Evolutionary conservation across 2,329 filamentous ascomycete species (phyloP), one percentile per base, ranked within the genome.

Genomic region (Phialophora chinensis): DNA sequence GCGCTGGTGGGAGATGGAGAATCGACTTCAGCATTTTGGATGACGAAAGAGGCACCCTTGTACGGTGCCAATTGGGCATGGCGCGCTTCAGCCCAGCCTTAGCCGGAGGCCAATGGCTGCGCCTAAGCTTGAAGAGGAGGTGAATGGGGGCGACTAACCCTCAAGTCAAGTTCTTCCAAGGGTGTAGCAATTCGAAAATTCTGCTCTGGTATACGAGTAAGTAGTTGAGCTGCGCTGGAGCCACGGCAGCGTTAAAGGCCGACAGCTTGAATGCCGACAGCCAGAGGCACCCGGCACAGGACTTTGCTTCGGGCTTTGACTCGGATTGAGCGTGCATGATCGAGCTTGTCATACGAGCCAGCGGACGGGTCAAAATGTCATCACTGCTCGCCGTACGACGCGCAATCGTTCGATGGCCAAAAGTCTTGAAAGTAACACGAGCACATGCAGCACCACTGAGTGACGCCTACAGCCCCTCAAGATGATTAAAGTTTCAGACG

Each of bases 1-100:
- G n/a, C n/a, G n/a, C n/a, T n/a, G n/a, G n/a, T n/a, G n/a, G n/a
- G n/a, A n/a, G n/a, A n/a, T 58, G 59, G 38, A 42, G 52, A 23
- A 54, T 56, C 42, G 59, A 14, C 29, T 35, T 59, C 25, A 55
- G 56, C 44, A 57, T 57, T 33, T 8, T 54, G 14, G 31, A 68
- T 66, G 66, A 68, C 63, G 66, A 68, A 63, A 66, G 59, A 59
- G 60, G 60, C 66, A 63, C 59, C 59, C 23, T 50, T 23, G 42
- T 62, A 25, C 49, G 20, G 25, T 14, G 27, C 33, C 54, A 25
- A 63, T 60, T 49, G 63, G 55, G 62, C 38, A 60, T 68, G 62
- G 62, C 35, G 66, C 52, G 14, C 57, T 58, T 35, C 31, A 54
- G 49, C 44, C 38, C 52, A 49, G 52, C 10, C 53, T 44, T 63